These are phyloP conservation scores for Physcomitrium patens DNA, from an alignment of 225 moss, liverwort and hornwort genomes.

Conservation along the genomic window DNA sequence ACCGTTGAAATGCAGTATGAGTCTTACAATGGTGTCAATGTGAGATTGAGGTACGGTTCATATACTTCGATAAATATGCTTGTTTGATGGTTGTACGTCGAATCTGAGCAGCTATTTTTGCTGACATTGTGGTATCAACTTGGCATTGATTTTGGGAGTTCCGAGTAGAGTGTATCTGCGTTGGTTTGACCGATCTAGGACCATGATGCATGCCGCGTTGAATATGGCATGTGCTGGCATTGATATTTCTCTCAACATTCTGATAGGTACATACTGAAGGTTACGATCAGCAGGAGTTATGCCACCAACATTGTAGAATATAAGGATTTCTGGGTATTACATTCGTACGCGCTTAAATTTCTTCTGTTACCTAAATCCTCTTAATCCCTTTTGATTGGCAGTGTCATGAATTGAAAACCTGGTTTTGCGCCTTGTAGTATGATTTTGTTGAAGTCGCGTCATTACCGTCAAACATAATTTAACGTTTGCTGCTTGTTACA, in stretches of 20 bases:
- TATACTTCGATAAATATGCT: conserved; percentile 27
- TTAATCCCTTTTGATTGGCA: conserved; percentile 9
- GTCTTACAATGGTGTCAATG: conserved; percentile 98
- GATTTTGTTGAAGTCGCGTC: conserved; percentile 11
- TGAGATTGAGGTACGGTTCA: conserved; percentile 81
- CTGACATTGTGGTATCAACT: background rate
- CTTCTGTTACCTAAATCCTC: conserved; percentile 11
- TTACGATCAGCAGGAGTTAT: conserved; percentile 98
- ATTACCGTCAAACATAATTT: background rate
- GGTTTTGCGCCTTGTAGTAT: background rate
- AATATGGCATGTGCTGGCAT: background rate
- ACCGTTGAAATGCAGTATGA: conserved; percentile 99
- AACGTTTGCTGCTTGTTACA: conserved; percentile 5
- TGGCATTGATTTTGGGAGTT: conserved; percentile 6
- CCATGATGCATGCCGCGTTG: background rate
- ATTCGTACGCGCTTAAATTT: background rate
- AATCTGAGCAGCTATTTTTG: conserved; percentile 19
- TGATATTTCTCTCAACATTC: background rate
- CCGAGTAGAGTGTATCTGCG: background rate
- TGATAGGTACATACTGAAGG: conserved; percentile 93
- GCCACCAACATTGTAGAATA: conserved; percentile 97
- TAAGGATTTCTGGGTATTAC: conserved; percentile 87
- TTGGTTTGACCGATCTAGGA: background rate
- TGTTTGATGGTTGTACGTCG: conserved; percentile 15
- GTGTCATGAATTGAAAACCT: conserved; percentile 15